Percentiles rank a stretch among this genome's conserved stretches.
Conservation (phyloP, 371 early-diverging fungal genomes). For the Mortierella sp. region DNA sequence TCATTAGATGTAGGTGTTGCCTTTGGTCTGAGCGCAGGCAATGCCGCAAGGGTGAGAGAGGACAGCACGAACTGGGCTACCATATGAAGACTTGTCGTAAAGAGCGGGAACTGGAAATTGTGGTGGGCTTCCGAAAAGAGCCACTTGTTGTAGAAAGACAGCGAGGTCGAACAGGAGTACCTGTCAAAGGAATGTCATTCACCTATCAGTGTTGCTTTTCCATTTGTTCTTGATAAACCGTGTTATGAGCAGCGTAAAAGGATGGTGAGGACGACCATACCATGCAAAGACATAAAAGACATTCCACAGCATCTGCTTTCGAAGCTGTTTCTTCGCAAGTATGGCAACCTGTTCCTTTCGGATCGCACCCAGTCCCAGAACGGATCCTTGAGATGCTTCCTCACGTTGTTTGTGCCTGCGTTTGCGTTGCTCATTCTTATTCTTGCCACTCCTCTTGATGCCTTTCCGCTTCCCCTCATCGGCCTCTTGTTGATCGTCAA, state of each 20-base stretch:
- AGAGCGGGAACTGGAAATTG: constrained; percentile 84
- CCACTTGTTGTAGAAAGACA: constrained; percentile 92
- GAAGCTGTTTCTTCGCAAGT: constrained; percentile 38
- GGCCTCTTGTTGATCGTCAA: not conserved
- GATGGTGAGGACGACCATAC: constrained; percentile 4
- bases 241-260: not conserved
- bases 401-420: not conserved
- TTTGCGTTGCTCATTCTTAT: not conserved
- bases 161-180: constrained; percentile 66
- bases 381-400: constrained; percentile 3
- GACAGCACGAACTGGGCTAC: constrained; percentile 76
- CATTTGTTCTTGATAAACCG: no score
- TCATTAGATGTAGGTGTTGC: constrained; percentile 66
- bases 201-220: no score
- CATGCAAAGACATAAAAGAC: constrained; percentile 48
- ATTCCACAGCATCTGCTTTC: constrained; percentile 47
- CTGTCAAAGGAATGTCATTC: constrained; percentile 1
- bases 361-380: constrained; percentile 33
- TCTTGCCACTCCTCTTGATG: constrained; percentile 1
- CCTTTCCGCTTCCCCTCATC: constrained; percentile 8
- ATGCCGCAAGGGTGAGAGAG: constrained; percentile 61
- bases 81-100: constrained; percentile 83
- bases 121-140: constrained; percentile 81
- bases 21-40: constrained; percentile 67
- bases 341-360: constrained; percentile 27